Base-by-base conservation (phyloP, 1,284 basidiomycete genomes). In the Athelia psychrophila region DNA sequence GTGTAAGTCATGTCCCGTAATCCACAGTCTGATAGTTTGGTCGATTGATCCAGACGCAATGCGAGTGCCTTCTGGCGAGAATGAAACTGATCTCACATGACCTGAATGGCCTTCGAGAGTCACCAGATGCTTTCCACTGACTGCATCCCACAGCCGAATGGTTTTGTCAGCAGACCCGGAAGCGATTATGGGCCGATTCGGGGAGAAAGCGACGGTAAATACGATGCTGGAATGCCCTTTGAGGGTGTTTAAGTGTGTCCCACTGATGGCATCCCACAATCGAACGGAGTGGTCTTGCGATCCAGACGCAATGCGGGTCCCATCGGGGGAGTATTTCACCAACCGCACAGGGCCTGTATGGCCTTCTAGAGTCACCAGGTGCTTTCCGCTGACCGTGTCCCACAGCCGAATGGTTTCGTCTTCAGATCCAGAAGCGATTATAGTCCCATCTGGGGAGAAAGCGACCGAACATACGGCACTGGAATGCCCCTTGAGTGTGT, bases 21-120 rank as follows among this genome's bases (percentile, higher is more conserved):
- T 24, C 44, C 44, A 47, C 5, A 30, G n/a, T 6, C 44, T 8
- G 22, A 47, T 19, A 10, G 44, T 23, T 8, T 23, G 18, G 22
- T 47, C 44, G 8, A 9, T 47, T 9, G 44, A 47, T 18, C 44
- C 24, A 5, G 44, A 47, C 24, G 20, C 44, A 47, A 47, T 47
- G 19, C 22, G 16, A 25, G 5, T 12, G 6, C 44, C 44, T 9
- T 23, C 38, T 8, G 38, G 22, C 22, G 38, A 42, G 38, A 42
- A 42, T 6, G 38, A 5, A 10, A 42, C 38, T 19, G 18, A 42
- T 42, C 18, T 42, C 10, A 42, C 38, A 6, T 16, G 10, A 6
- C 22, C 6, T 42, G 38, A 8, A 16, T n/a, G 38, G 6, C 38
- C 38, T n/a, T 42, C 38, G 10, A 42, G 16, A 5, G 18, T 42